Percentiles rank a stretch among this genome's conserved stretches.
Conservation (phyloP, 176 grass and related monocot genomes). For the Carex littledalei region DNA sequence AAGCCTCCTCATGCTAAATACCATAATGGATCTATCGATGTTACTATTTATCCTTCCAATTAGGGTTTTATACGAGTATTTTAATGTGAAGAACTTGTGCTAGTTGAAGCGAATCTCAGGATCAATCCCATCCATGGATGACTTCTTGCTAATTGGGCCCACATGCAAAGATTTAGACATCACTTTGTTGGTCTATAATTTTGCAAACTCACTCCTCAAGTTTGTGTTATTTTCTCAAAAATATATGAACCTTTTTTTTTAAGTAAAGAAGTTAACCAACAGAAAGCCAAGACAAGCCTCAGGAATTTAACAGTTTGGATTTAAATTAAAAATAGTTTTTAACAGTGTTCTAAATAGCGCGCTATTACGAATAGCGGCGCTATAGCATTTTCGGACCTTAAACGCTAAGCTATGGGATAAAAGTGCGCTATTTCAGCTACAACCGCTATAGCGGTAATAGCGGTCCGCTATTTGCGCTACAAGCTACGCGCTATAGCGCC, state of each 20-base stretch:
- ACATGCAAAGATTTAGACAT: not conserved
- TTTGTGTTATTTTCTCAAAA: not conserved
- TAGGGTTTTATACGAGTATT: slow-evolving; percentile 3
- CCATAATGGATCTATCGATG: not conserved
- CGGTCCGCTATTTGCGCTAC: too few species aligned
- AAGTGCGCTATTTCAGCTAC: too few species aligned
- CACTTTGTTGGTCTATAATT: not conserved
- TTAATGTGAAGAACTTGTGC: not conserved
- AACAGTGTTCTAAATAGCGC: too few species aligned
- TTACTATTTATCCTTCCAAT: not conserved
- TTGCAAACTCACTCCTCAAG: not conserved
- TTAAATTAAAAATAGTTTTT: not conserved
- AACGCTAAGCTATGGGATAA: too few species aligned
- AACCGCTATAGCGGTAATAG: too few species aligned
- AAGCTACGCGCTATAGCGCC: too few species aligned
- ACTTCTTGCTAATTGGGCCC: not conserved
- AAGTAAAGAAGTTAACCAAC: too few species aligned
- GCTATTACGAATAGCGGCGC: too few species aligned
- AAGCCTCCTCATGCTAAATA: not conserved
- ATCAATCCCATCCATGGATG: slow-evolving; percentile 11
- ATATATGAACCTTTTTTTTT: not conserved
- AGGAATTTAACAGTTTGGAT: not conserved
- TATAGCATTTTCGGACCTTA: too few species aligned
- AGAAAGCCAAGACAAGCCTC: too few species aligned
- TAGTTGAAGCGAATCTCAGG: not conserved